A percentile compares a stretch with the other conserved stretches of the same genome.
These are phyloP conservation scores for Zygoascus biomembranicola DNA, from an alignment of 805 yeast genomes.

Conservation along the genomic window DNA sequence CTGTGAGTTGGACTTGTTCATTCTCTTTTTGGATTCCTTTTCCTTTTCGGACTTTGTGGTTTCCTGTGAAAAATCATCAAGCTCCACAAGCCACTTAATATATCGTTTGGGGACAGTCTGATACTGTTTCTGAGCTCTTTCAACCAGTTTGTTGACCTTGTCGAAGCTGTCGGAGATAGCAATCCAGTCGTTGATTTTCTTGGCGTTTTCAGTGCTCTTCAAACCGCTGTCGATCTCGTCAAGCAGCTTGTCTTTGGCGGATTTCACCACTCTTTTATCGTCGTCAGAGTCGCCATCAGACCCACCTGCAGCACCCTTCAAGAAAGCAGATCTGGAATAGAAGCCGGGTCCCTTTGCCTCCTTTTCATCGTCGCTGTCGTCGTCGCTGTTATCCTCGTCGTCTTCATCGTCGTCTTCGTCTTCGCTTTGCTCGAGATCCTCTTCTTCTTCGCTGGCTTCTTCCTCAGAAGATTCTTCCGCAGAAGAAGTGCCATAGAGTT, in stretches of 20 bases:
- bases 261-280: constrained; percentile 77
- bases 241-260: constrained; percentile 85
- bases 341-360: constrained; percentile 29
- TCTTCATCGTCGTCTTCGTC: constrained; percentile 34
- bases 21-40: constrained; percentile 52
- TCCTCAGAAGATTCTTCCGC: constrained; percentile 25
- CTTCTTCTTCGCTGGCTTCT: constrained; percentile 34
- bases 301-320: constrained; percentile 39
- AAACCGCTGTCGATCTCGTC: constrained; percentile 72
- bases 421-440: constrained; percentile 13
- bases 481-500: constrained; percentile 17
- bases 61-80: constrained; percentile 60
- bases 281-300: constrained; percentile 54
- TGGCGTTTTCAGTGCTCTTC: constrained; percentile 60
- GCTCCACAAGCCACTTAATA: constrained; percentile 57
- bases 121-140: constrained; percentile 70
- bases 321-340: constrained; percentile 27
- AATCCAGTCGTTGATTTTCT: constrained; percentile 71
- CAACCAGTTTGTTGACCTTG: constrained; percentile 55
- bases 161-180: constrained; percentile 68
- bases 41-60: constrained; percentile 45
- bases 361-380: constrained; percentile 30
- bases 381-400: constrained; percentile 41
- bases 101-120: constrained; percentile 62
- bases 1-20: constrained; percentile 75